Evolutionary conservation across 257 asterid species (phyloP).

Genomic region (Phtheirospermum japonicum): DNA sequence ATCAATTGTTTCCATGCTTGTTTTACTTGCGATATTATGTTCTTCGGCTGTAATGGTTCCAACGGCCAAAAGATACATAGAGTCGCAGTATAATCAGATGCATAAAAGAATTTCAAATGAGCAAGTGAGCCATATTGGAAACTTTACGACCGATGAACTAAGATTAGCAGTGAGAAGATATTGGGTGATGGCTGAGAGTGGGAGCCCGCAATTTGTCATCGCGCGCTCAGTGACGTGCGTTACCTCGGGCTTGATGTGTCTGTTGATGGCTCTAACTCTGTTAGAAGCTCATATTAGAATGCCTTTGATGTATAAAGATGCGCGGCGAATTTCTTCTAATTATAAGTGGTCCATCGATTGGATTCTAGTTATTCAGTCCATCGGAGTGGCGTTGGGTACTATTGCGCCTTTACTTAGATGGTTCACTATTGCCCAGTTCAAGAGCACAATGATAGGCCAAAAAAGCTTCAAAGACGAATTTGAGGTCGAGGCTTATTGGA

Average conservation of each 20-base stretch:
- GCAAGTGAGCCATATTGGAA: too few species aligned
- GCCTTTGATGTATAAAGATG: too few species aligned
- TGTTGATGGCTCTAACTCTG: too few species aligned
- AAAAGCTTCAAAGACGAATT: too few species aligned
- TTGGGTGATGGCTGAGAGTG: too few species aligned
- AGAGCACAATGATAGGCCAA: background rate
- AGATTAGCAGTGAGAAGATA: too few species aligned
- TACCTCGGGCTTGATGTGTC: background rate
- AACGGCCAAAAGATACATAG: too few species aligned
- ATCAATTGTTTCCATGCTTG: background rate
- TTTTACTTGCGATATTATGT: background rate
- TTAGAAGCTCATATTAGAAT: too few species aligned
- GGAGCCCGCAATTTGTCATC: constrained; percentile 28
- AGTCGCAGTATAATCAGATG: background rate
- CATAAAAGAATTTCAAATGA: too few species aligned
- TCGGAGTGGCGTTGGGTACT: too few species aligned
- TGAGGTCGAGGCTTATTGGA: constrained; percentile 20
- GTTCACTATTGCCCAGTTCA: constrained; percentile 2
- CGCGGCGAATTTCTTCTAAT: background rate
- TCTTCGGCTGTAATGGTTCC: constrained; percentile 15
- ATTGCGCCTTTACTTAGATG: too few species aligned
- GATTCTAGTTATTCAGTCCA: constrained; percentile 21
- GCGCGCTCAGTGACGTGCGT: constrained; percentile 15
- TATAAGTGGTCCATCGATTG: constrained; percentile 9
- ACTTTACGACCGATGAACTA: too few species aligned